These are phyloP conservation scores for Geum urbanum DNA, from an alignment of 306 rosid genomes.

Conservation along the genomic window DNA sequence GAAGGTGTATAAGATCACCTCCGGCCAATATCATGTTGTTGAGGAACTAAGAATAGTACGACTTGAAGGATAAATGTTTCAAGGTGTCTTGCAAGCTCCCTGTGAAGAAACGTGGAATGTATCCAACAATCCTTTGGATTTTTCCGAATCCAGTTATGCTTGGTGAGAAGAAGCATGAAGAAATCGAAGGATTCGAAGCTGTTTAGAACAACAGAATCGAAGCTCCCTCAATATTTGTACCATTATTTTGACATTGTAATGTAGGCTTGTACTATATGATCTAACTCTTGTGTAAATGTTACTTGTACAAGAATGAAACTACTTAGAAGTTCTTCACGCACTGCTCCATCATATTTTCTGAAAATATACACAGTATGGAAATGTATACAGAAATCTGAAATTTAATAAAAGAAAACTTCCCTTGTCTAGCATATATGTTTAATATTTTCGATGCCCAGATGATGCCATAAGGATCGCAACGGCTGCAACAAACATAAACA, in stretches of 20 bases:
- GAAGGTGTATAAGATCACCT: background rate
- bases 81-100: background rate
- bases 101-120: background rate
- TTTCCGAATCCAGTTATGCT: background rate
- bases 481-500: slow-evolving; percentile 72
- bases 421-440: too few species aligned
- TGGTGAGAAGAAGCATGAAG: background rate
- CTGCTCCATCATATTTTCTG: too few species aligned
- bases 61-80: background rate
- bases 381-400: too few species aligned
- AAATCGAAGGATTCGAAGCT: background rate
- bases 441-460: slow-evolving; percentile 59
- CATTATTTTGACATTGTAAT: background rate
- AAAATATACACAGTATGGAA: too few species aligned
- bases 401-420: too few species aligned
- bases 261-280: background rate
- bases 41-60: background rate
- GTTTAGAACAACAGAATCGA: background rate
- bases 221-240: background rate
- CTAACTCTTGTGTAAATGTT: background rate
- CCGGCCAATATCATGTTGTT: background rate
- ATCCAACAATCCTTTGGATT: background rate
- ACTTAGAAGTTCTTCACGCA: too few species aligned
- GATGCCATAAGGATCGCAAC: slow-evolving; percentile 75
- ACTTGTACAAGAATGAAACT: too few species aligned